phyloP scores from a whole-genome alignment of 345 rosid species.

The Eucalyptus sp. region DNA sequence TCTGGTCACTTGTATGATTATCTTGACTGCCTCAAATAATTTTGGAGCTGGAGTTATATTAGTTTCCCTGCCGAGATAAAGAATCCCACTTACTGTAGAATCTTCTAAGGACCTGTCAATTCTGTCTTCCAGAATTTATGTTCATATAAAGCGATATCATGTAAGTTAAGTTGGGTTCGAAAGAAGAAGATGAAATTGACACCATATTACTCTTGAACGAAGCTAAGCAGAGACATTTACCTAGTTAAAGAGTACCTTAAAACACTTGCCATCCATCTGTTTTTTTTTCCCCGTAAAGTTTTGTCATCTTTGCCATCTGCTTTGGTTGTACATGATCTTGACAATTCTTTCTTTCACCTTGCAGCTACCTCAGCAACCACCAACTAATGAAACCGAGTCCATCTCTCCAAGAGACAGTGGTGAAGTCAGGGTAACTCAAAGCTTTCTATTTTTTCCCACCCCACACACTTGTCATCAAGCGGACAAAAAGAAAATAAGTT shows the following conservation, averaged over 20 bases:
- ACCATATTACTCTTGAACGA: background rate
- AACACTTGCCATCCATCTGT: background rate
- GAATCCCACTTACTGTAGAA: background rate
- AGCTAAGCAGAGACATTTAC: background rate
- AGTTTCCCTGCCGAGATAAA: background rate
- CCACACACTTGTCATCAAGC: background rate
- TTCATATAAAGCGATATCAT: background rate
- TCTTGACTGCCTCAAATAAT: background rate
- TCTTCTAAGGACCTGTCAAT: background rate
- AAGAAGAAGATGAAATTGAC: background rate
- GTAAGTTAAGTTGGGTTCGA: background rate
- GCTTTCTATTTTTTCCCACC: background rate
- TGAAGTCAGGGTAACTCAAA: constrained; percentile 54
- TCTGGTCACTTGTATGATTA: background rate
- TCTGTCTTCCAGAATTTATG: background rate
- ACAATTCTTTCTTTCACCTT: background rate
- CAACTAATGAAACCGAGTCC: constrained; percentile 29
- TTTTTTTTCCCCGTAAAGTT: background rate
- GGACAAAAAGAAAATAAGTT: background rate
- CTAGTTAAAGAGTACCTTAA: background rate
- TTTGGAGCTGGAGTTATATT: background rate
- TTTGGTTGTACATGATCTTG: background rate
- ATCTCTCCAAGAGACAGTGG: constrained; percentile 72
- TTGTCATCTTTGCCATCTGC: background rate
- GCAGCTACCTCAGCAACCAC: constrained; percentile 25